Evolutionary conservation across 176 grass and related monocot genomes (phyloP).

Genomic region (Bromus sterilis): DNA sequence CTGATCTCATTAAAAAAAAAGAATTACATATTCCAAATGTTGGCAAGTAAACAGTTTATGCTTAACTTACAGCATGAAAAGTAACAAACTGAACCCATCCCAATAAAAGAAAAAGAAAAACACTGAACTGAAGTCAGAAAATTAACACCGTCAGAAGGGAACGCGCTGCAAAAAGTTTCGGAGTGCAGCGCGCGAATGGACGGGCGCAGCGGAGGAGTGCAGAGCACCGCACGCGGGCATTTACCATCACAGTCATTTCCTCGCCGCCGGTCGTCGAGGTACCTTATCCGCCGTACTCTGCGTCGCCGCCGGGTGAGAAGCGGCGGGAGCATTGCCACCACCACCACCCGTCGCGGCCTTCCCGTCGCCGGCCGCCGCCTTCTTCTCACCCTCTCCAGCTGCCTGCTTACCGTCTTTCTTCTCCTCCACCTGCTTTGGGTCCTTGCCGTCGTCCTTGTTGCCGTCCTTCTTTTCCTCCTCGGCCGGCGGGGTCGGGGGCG

Average conservation of each 20-base stretch:
- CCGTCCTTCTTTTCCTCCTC: slow-evolving; percentile 16
- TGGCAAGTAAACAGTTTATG: too few relatives aligned
- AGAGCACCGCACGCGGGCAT: neutral
- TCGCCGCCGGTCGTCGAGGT: neutral
- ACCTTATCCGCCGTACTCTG: neutral
- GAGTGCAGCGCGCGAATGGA: neutral
- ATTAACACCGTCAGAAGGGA: neutral
- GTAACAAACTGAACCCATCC: too few relatives aligned
- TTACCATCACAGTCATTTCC: slow-evolving; percentile 11
- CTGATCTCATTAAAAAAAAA: too few relatives aligned
- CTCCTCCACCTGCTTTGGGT: neutral
- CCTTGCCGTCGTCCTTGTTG: neutral
- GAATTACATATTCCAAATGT: too few relatives aligned
- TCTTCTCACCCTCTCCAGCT: slow-evolving; percentile 4
- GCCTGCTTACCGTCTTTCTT: neutral
- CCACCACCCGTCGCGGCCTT: neutral
- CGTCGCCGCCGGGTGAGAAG: neutral
- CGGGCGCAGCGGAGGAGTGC: neutral
- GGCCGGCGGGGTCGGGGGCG: neutral
- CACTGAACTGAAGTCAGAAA: neutral
- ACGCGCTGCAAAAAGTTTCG: neutral
- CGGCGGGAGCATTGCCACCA: neutral
- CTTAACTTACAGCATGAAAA: too few relatives aligned
- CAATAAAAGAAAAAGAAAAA: too few relatives aligned
- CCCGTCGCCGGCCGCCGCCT: neutral